Evolutionary conservation across 2,329 filamentous ascomycete genomes (phyloP).

Genomic region (Ceratocystis albifundus): DNA sequence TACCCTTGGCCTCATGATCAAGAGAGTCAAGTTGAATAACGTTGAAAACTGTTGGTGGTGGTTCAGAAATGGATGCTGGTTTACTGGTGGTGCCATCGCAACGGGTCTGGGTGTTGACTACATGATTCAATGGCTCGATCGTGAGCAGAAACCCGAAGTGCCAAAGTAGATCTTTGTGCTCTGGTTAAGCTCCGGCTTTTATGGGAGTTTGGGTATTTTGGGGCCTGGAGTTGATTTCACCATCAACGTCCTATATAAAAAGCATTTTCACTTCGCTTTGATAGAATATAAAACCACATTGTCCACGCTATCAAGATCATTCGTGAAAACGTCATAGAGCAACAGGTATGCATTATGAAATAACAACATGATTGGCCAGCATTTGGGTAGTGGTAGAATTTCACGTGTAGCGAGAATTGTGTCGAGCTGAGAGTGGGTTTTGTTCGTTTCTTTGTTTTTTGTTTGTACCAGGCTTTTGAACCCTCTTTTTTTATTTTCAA

Average conservation of each 20-base stretch:
- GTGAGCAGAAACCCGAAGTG: constrained; percentile 1
- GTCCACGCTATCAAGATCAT: neutral
- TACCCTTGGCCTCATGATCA: constrained; percentile 55
- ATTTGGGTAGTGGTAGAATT: neutral
- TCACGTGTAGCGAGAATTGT: neutral
- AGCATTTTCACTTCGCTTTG: neutral
- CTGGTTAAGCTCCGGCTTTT: neutral
- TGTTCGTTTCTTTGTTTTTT: constrained; percentile 23
- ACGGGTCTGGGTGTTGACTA: constrained; percentile 50
- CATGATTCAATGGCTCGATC: constrained; percentile 33
- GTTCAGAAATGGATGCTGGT: constrained; percentile 60
- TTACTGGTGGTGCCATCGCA: constrained; percentile 53
- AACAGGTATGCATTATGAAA: neutral
- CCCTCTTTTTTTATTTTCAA: constrained; percentile 31
- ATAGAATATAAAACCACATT: neutral
- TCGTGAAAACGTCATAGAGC: no score
- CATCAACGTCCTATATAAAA: constrained; percentile 8
- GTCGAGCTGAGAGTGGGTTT: constrained; percentile 18
- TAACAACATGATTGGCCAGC: neutral
- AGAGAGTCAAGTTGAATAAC: constrained; percentile 51
- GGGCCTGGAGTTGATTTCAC: constrained; percentile 9
- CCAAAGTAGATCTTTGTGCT: constrained; percentile 10
- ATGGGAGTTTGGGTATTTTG: neutral
- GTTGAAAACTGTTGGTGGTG: constrained; percentile 65
- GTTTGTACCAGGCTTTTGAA: constrained; percentile 22